Conservation (phyloP, 2,329 filamentous ascomycete species). For the Penicillium sp. region DNA sequence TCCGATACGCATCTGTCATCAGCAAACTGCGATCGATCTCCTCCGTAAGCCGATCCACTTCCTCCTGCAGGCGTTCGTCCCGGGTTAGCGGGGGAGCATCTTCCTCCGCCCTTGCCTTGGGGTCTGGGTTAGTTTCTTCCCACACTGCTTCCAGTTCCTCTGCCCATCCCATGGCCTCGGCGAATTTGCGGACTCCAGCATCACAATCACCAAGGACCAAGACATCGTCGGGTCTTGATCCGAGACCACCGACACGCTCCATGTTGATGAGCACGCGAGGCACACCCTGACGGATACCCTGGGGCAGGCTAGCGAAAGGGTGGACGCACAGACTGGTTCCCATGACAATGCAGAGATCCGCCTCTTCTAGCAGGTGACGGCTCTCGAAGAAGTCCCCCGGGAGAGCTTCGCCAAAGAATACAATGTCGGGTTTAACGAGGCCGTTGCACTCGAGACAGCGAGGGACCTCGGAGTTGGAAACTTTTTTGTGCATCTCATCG, state of each 20-base stretch:
- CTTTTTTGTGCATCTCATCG: conserved; percentile 66
- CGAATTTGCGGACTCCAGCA: conserved; percentile 70
- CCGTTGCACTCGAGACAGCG: conserved; percentile 68
- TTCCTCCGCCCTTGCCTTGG: conserved; percentile 49
- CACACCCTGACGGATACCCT: conserved; percentile 56
- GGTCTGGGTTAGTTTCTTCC: conserved; percentile 62
- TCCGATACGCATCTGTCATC: conserved; percentile 46
- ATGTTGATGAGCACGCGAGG: conserved; percentile 85
- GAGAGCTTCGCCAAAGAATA: conserved; percentile 81
- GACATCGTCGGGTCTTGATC: conserved; percentile 77
- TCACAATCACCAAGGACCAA: conserved; percentile 80
- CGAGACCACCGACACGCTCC: conserved; percentile 75
- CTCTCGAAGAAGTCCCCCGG: conserved; percentile 63
- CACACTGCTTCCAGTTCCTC: conserved; percentile 77
- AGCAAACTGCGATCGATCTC: conserved; percentile 56
- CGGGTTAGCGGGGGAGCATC: conserved; percentile 42
- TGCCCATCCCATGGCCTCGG: conserved; percentile 76
- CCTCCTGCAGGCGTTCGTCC: conserved; percentile 56
- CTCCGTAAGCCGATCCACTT: conserved; percentile 56
- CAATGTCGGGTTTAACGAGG: conserved; percentile 88
- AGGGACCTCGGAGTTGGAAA: conserved; percentile 66
- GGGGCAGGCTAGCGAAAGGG: conserved; percentile 80
- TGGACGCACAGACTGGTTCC: conserved; percentile 85
- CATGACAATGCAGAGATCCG: conserved; percentile 78
- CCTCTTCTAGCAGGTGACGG: conserved; percentile 53